A percentile compares a stretch with the other conserved stretches of the same genome.
These are phyloP conservation scores for Pestalotiopsis sp. DNA, from an alignment of 2,329 filamentous ascomycete species.

Conservation along the genomic window DNA sequence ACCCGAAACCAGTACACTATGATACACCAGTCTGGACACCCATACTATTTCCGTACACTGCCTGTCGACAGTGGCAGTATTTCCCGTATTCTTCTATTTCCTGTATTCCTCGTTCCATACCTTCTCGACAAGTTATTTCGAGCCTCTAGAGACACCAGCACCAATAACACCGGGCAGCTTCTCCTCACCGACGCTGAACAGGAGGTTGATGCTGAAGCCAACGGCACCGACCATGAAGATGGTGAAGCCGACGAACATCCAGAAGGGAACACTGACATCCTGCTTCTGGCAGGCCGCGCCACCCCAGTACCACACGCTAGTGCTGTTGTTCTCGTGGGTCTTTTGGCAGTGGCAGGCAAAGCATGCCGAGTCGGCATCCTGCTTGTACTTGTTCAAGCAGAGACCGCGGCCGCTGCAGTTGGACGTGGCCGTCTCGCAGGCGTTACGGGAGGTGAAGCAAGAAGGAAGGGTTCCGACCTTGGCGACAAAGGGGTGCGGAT, in stretches of 20 bases:
- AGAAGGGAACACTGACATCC: conserved; percentile 87
- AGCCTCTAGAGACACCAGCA: conserved; percentile 78
- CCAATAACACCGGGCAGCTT: conserved; percentile 92
- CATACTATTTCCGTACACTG: neutral
- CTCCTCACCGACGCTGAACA: conserved; percentile 84
- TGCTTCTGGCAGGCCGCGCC: conserved; percentile 88
- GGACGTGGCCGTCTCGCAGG: conserved; percentile 71
- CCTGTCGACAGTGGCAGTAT: neutral
- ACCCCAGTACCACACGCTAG: conserved; percentile 73
- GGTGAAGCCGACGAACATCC: conserved; percentile 78
- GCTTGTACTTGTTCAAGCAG: conserved; percentile 68
- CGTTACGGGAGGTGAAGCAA: conserved; percentile 73
- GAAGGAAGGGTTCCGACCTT: conserved; percentile 57
- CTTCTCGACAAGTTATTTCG: conserved; percentile 49
- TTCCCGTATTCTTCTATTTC: conserved; percentile 7
- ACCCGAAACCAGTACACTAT: conserved; percentile 15
- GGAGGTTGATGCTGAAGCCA: conserved; percentile 71
- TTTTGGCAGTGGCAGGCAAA: conserved; percentile 77
- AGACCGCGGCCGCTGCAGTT: conserved; percentile 82
- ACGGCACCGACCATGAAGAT: conserved; percentile 71
- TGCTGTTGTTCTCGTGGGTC: conserved; percentile 52
- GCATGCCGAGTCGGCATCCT: conserved; percentile 55
- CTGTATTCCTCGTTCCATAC: neutral
- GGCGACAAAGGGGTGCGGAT: conserved; percentile 24
- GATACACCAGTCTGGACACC: conserved; percentile 14